phyloP scores from a whole-genome alignment of 2,329 filamentous ascomycete genomes.

The Purpureocillium lavendulum region DNA sequence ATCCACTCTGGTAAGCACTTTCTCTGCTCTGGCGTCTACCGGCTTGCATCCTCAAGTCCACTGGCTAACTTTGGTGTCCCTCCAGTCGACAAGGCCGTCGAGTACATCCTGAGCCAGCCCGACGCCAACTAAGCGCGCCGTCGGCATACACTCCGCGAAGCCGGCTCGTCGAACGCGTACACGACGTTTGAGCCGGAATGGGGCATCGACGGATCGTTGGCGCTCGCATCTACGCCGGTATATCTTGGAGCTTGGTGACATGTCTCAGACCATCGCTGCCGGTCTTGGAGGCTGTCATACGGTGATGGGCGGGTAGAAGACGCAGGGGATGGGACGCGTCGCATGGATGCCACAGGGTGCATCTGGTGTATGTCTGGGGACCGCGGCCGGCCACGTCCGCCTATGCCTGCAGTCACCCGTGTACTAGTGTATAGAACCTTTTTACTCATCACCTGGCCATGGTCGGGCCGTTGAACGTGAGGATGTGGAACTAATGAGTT shows the following conservation, averaged over 20 bases:
- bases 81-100: constrained; percentile 83
- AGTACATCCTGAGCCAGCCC: constrained; percentile 89
- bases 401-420: constrained; percentile 9
- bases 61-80: too few relatives aligned
- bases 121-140: constrained; percentile 61
- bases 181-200: neutral
- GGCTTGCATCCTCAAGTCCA: too few relatives aligned
- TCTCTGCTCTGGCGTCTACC: too few relatives aligned
- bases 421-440: constrained; percentile 29
- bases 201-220: too few relatives aligned
- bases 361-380: neutral
- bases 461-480: too few relatives aligned
- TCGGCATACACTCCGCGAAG: neutral
- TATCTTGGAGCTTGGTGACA: too few relatives aligned
- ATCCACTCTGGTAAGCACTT: constrained; percentile 77
- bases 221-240: too few relatives aligned
- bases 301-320: too few relatives aligned
- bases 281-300: too few relatives aligned
- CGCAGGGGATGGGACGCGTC: neutral
- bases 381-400: neutral
- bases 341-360: neutral
- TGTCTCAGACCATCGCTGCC: too few relatives aligned
- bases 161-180: neutral
- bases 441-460: constrained; percentile 6
- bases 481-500: too few relatives aligned